These are phyloP conservation scores for Aspergillus novofumigatus DNA, from an alignment of 2,329 filamentous ascomycete genomes.

Conservation along the genomic window DNA sequence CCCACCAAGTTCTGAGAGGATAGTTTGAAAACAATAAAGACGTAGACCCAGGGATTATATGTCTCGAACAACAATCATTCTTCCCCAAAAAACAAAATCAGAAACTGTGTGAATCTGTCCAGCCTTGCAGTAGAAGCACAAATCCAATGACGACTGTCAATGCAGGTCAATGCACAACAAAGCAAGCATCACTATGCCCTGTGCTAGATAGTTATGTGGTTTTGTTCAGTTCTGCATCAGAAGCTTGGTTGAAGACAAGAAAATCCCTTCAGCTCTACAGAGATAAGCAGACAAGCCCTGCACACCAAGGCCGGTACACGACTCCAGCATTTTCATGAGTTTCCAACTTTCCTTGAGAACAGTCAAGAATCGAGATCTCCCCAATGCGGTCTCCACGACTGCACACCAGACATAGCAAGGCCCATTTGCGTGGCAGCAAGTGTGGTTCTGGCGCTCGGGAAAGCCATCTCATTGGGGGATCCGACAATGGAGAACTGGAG, in stretches of 20 bases:
- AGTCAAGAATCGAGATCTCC: not conserved
- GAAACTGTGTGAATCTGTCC: not conserved
- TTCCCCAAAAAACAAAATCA: not conserved
- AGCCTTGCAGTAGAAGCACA: not conserved
- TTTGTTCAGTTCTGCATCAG: not conserved
- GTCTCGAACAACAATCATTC: not conserved
- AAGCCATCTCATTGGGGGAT: constrained; percentile 5
- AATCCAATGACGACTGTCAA: not conserved
- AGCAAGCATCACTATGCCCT: not conserved
- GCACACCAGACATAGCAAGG: not conserved
- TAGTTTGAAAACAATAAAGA: not conserved
- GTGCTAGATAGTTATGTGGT: not conserved
- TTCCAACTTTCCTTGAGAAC: not conserved
- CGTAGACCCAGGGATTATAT: not conserved
- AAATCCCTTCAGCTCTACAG: not conserved
- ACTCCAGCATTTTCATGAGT: not conserved
- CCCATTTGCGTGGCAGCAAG: not conserved
- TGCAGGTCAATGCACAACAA: not conserved
- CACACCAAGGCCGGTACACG: not conserved
- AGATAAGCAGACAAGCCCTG: not conserved
- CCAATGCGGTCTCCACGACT: not conserved
- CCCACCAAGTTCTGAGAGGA: not conserved
- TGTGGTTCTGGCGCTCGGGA: not conserved
- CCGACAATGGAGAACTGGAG: not conserved
- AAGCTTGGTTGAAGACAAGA: not conserved